Conservation (phyloP, 768 basidiomycete species). For the Lentinula guzmanii region DNA sequence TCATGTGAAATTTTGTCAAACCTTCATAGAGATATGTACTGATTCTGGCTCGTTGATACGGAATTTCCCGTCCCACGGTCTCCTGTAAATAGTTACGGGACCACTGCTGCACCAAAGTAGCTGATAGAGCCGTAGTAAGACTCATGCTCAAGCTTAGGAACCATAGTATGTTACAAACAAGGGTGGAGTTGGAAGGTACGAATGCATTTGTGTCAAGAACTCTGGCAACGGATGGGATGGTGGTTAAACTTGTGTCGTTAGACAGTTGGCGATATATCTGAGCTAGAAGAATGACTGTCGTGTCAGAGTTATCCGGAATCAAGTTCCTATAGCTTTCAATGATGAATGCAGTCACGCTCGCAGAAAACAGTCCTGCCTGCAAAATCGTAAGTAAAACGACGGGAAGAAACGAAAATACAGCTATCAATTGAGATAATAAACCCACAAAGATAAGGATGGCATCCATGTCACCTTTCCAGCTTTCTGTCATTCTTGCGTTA, state of each 20-base stretch:
- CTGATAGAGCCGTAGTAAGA: conserved; percentile 33
- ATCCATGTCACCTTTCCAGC: conserved; percentile 38
- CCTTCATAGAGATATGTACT: conserved; percentile 34
- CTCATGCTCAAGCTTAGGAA: conserved; percentile 40
- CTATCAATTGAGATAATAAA: not conserved
- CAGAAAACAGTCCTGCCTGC: conserved; percentile 35
- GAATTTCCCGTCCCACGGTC: conserved; percentile 23
- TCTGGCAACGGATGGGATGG: not conserved
- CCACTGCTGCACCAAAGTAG: conserved; percentile 48
- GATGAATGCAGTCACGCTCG: conserved; percentile 32
- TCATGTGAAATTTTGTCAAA: conserved; percentile 30
- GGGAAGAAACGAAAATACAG: not conserved
- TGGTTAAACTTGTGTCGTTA: conserved; percentile 9
- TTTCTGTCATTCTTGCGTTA: conserved; percentile 23
- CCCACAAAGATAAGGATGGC: conserved; percentile 32
- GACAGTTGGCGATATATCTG: conserved; percentile 26
- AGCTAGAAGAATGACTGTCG: conserved; percentile 20
- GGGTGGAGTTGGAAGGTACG: conserved; percentile 20
- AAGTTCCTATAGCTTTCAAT: conserved; percentile 31
- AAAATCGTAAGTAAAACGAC: not conserved
- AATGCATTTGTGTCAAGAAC: conserved; percentile 12
- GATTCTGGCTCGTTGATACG: conserved; percentile 34
- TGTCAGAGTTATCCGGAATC: conserved; percentile 20
- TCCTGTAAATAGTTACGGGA: conserved; percentile 33
- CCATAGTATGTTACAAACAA: conserved; percentile 37